Conservation (phyloP, 2,329 filamentous ascomycete species). For the Leptographium flavum region DNA sequence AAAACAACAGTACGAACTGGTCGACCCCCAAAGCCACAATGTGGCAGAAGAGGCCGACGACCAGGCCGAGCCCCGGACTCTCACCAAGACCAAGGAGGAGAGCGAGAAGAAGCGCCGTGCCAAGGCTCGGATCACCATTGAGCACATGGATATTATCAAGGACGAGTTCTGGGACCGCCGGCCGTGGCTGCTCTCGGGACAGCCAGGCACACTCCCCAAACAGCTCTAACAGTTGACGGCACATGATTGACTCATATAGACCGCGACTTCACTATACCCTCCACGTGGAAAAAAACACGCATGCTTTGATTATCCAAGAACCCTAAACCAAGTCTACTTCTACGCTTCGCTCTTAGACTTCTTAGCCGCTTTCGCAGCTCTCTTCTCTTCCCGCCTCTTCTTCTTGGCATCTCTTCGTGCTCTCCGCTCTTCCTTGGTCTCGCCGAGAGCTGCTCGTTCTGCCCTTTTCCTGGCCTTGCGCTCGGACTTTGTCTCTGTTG, state of each 20-base stretch:
- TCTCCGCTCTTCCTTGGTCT: conserved; percentile 13
- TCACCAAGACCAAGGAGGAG: conserved; percentile 69
- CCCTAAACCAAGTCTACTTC: too few relatives aligned
- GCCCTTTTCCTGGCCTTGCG: neutral
- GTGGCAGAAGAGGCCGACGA: conserved; percentile 31
- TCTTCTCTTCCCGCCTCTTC: conserved; percentile 13
- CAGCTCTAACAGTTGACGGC: conserved; percentile 18
- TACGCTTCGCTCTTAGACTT: conserved; percentile 12
- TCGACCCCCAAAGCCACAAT: conserved; percentile 39
- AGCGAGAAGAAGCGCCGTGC: conserved; percentile 67
- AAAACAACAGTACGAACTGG: conserved; percentile 60
- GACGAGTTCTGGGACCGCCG: conserved; percentile 85
- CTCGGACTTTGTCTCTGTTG: conserved; percentile 10
- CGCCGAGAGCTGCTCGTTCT: conserved; percentile 22
- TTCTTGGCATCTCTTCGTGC: conserved; percentile 19
- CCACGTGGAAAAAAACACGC: too few relatives aligned
- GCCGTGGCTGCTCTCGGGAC: conserved; percentile 71
- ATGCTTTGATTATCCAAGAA: too few relatives aligned
- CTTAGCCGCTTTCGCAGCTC: conserved; percentile 4
- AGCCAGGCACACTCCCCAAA: conserved; percentile 56
- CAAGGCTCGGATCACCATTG: conserved; percentile 68
- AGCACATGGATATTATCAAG: conserved; percentile 88
- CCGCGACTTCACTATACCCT: too few relatives aligned
- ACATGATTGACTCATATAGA: too few relatives aligned
- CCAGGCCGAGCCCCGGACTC: conserved; percentile 35